phyloP scores from a whole-genome alignment of 2,329 filamentous ascomycete species.

The Cytospora chrysosperma region DNA sequence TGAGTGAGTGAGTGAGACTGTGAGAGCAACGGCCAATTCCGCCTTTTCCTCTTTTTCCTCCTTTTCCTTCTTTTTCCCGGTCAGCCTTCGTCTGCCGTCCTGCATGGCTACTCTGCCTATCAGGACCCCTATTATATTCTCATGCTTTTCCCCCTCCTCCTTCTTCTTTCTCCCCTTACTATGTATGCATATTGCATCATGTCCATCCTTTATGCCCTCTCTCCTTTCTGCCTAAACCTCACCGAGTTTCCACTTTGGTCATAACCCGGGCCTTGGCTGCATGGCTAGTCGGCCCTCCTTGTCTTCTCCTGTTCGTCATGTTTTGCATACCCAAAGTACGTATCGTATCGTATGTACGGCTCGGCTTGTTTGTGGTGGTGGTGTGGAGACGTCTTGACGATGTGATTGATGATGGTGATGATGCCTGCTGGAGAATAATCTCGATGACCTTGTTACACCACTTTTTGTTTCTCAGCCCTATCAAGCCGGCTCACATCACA shows the following conservation, averaged over 20 bases:
- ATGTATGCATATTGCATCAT: not conserved
- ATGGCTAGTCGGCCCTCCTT: not conserved
- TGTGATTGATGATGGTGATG: too few species aligned
- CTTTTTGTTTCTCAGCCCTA: constrained; percentile 23
- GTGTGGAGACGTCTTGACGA: constrained; percentile 4
- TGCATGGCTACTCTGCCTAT: not conserved
- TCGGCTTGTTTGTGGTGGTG: constrained; percentile 3
- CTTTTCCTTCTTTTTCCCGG: too few species aligned
- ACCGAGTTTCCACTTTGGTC: not conserved
- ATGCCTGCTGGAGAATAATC: constrained; percentile 11
- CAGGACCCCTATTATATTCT: not conserved
- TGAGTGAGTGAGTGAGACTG: not conserved
- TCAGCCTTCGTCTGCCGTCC: not conserved
- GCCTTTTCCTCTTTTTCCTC: not conserved
- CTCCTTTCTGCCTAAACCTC: not conserved
- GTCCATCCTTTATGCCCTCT: not conserved
- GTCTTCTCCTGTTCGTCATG: not conserved
- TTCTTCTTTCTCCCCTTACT: not conserved
- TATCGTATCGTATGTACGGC: not conserved
- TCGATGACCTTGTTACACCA: constrained; percentile 21
- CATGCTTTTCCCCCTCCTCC: not conserved
- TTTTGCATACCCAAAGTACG: not conserved
- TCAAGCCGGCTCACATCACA: constrained; percentile 17
- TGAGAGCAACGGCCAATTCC: not conserved
- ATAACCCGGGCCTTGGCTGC: not conserved